Conservation (phyloP, 129 eudicot genomes). For the Centella asiatica region DNA sequence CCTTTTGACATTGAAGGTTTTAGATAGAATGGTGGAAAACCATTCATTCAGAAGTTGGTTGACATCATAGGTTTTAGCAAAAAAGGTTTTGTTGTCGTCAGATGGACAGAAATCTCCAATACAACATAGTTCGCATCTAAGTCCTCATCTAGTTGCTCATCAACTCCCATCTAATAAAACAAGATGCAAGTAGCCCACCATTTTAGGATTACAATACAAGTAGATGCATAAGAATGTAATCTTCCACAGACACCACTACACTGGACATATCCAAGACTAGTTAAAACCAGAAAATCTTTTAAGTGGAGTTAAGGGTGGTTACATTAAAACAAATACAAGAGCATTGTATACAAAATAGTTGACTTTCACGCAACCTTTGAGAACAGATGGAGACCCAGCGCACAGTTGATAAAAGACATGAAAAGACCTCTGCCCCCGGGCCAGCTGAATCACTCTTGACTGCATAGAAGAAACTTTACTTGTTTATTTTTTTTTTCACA, state of each 20-base stretch:
- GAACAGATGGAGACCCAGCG: slow-evolving; percentile 71
- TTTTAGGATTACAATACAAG: not conserved
- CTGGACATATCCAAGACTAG: too few relatives aligned
- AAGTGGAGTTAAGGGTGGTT: not conserved
- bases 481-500: not conserved
- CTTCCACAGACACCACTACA: too few relatives aligned
- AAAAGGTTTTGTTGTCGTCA: not conserved
- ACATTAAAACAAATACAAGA: not conserved
- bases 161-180: not conserved
- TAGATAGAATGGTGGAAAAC: not conserved
- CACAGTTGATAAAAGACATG: slow-evolving; percentile 94
- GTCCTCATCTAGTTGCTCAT: not conserved
- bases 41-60: not conserved
- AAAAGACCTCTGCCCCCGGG: slow-evolving; percentile 78
- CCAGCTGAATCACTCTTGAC: slow-evolving; percentile 84
- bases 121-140: not conserved
- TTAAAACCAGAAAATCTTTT: not conserved
- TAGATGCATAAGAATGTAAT: too few relatives aligned
- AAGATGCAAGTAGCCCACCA: not conserved
- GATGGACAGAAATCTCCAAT: not conserved
- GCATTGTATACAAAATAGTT: not conserved
- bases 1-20: not conserved
- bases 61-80: not conserved
- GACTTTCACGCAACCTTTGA: slow-evolving; percentile 49
- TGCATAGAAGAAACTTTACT: slow-evolving; percentile 20